Conservation (phyloP, 352 stramenopile genomes). For the Phytophthora citrophthora region DNA sequence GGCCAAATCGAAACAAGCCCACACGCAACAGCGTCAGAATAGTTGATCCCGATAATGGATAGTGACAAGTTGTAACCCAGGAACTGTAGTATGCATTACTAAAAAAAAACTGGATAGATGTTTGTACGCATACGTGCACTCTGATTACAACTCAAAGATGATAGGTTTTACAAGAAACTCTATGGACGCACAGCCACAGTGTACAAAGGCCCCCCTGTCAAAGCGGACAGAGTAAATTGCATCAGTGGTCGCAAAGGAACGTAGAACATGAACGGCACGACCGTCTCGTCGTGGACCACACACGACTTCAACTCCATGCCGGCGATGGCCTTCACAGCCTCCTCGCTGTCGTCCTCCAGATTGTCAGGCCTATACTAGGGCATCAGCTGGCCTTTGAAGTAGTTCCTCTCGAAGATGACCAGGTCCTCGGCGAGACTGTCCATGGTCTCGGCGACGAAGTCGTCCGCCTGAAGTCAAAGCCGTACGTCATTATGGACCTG, state of each 20-base stretch:
- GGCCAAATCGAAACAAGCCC: too few species aligned
- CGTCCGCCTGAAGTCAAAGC: constrained; percentile 70
- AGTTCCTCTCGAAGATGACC: constrained; percentile 76
- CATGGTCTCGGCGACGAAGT: constrained; percentile 77
- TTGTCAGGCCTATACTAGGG: constrained; percentile 94
- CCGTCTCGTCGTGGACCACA: constrained; percentile 88
- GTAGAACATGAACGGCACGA: constrained; percentile 93
- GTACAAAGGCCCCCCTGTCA: too few species aligned
- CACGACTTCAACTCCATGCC: constrained; percentile 93
- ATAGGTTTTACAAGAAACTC: too few species aligned
- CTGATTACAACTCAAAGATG: too few species aligned
- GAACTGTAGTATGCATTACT: too few species aligned
- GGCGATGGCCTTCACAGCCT: constrained; percentile 92
- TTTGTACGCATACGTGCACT: too few species aligned
- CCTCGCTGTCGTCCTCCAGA: constrained; percentile 84
- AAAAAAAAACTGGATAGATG: too few species aligned
- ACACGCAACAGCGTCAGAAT: too few species aligned
- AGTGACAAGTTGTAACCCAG: too few species aligned
- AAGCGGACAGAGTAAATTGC: too few species aligned
- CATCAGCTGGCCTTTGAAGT: constrained; percentile 87
- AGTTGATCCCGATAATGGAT: too few species aligned
- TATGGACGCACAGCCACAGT: too few species aligned
- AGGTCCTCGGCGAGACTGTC: constrained; percentile 58
- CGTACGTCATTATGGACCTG: constrained; percentile 94
- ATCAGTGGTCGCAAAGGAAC: constrained; percentile 93